Conservation (phyloP, 352 stramenopile species). For the Hyaloperonospora arabidopsidis region DNA sequence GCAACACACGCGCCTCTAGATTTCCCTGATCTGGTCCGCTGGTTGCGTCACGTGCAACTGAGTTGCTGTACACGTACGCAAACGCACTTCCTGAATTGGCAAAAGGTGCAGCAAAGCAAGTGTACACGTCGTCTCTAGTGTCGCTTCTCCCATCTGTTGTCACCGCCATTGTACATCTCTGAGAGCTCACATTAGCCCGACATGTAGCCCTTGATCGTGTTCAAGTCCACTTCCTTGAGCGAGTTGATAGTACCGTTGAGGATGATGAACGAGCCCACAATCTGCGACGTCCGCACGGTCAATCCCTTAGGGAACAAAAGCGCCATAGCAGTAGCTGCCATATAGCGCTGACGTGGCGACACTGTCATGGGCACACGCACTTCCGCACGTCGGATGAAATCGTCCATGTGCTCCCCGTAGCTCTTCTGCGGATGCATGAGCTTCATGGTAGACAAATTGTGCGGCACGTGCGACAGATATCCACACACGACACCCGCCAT, state of each 20-base stretch:
- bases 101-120: too few species aligned
- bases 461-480: constrained; percentile 92
- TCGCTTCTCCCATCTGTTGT: too few species aligned
- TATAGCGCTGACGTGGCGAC: constrained; percentile 57
- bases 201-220: constrained; percentile 43
- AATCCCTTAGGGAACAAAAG: constrained; percentile 83
- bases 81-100: too few species aligned
- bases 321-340: constrained; percentile 64
- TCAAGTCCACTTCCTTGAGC: constrained; percentile 70
- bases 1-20: constrained; percentile 11
- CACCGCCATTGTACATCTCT: constrained; percentile 8
- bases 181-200: constrained; percentile 13
- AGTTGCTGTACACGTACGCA: constrained; percentile 22
- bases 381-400: constrained; percentile 78
- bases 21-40: constrained; percentile 14
- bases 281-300: constrained; percentile 87
- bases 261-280: constrained; percentile 90
- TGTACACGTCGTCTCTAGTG: too few species aligned
- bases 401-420: constrained; percentile 75
- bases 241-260: constrained; percentile 91
- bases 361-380: constrained; percentile 73
- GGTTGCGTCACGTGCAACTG: constrained; percentile 21
- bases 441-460: constrained; percentile 95
- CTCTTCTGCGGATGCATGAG: constrained; percentile 89
- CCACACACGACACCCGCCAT: constrained; percentile 85